Conservation (phyloP, 2,329 filamentous ascomycete genomes). For the Xylariaceae sp. region DNA sequence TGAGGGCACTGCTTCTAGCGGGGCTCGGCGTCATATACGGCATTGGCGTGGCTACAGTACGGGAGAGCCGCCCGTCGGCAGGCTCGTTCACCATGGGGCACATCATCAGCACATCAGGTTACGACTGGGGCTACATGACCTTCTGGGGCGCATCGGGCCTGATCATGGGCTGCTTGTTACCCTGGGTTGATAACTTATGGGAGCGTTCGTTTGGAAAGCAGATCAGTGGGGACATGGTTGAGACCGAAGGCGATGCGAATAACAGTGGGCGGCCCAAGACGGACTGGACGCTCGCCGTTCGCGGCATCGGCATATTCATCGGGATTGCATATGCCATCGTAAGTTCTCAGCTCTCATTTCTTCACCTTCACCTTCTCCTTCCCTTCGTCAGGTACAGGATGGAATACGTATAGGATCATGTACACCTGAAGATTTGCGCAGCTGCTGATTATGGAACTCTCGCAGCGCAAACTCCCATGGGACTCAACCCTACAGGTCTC, state of each 20-base stretch:
- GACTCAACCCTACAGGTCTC: slow-evolving; percentile 91
- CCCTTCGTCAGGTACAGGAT: neutral
- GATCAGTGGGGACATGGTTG: slow-evolving; percentile 24
- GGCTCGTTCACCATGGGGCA: slow-evolving; percentile 50
- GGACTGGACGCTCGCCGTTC: slow-evolving; percentile 64
- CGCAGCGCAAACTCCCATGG: slow-evolving; percentile 82
- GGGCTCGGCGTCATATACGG: slow-evolving; percentile 78
- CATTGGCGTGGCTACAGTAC: slow-evolving; percentile 71
- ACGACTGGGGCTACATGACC: slow-evolving; percentile 61
- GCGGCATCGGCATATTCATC: slow-evolving; percentile 55
- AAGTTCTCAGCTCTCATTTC: neutral
- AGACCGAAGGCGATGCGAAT: slow-evolving; percentile 27
- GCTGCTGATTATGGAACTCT: slow-evolving; percentile 12
- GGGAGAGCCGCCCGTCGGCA: slow-evolving; percentile 55
- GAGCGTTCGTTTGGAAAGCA: slow-evolving; percentile 42
- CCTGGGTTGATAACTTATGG: slow-evolving; percentile 77
- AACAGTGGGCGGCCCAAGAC: slow-evolving; percentile 27
- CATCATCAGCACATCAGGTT: slow-evolving; percentile 36
- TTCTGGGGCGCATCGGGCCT: slow-evolving; percentile 82
- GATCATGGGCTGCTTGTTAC: slow-evolving; percentile 69
- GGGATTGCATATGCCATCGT: slow-evolving; percentile 64
- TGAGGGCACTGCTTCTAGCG: slow-evolving; percentile 64
- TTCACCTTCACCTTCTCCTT: neutral
- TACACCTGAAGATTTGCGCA: neutral
- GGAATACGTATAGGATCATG: too few species aligned